Evolutionary conservation across 1,284 basidiomycete species (phyloP).

Genomic region (Lignosus rhinocerotis): DNA sequence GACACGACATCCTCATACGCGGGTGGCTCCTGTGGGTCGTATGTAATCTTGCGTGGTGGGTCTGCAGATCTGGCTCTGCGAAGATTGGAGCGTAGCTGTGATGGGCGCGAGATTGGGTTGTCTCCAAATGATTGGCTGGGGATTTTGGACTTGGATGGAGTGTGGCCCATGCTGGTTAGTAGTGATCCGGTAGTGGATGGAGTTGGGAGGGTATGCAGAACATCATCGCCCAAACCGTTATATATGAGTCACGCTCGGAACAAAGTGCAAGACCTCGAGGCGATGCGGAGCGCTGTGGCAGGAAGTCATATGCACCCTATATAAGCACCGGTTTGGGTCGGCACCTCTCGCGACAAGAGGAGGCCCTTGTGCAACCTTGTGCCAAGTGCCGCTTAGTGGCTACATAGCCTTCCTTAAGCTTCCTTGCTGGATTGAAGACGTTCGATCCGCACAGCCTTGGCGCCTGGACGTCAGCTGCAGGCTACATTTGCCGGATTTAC

Average conservation of each 20-base stretch:
- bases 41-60: neutral
- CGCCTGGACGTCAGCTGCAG: neutral
- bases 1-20: neutral
- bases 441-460: neutral
- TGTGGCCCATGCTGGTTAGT: constrained; percentile 20
- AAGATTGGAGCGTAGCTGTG: constrained; percentile 1
- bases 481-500: neutral
- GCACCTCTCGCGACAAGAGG: neutral
- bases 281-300: neutral
- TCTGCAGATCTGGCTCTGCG: neutral
- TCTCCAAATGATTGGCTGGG: constrained; percentile 7
- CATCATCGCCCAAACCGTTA: neutral
- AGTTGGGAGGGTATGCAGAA: neutral
- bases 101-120: neutral
- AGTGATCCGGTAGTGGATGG: neutral
- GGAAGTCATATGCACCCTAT: constrained; percentile 6
- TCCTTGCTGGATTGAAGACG: neutral
- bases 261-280: neutral
- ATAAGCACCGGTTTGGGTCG: too few relatives aligned
- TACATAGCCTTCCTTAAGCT: neutral
- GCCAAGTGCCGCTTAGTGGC: neutral
- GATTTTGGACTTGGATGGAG: constrained; percentile 14
- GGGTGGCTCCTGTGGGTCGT: neutral
- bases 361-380: neutral
- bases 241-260: neutral